Evolutionary conservation across 345 rosid species (phyloP).

Genomic region (Euclidium syriacum): DNA sequence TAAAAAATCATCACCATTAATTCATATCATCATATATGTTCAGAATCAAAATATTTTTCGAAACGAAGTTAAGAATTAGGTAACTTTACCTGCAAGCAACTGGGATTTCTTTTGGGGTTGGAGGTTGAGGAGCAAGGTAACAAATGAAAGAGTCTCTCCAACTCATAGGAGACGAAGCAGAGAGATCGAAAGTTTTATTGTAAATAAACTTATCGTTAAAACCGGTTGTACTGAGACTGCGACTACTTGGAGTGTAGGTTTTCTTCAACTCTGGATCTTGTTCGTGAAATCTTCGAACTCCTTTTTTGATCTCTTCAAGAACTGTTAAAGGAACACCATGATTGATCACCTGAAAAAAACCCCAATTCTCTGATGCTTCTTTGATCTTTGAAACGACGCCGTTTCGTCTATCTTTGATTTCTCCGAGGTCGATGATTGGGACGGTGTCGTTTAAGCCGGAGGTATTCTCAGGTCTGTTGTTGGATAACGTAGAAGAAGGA

Average conservation of each 20-base stretch:
- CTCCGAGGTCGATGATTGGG: constrained; percentile 36
- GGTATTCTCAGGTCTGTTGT: no score
- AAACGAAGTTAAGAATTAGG: not conserved
- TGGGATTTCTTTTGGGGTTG: constrained; percentile 35
- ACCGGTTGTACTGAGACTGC: no score
- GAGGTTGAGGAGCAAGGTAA: constrained; percentile 34
- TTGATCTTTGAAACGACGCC: constrained; percentile 24
- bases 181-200: no score
- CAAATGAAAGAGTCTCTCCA: constrained; percentile 38
- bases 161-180: constrained; percentile 15
- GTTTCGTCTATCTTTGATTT: not conserved
- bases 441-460: constrained; percentile 12
- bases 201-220: no score
- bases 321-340: constrained; percentile 37
- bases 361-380: constrained; percentile 27
- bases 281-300: no score
- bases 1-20: no score
- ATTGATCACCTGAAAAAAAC: constrained; percentile 46
- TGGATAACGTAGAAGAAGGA: no score
- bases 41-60: not conserved
- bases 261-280: no score
- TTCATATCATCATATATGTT: not conserved
- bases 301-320: constrained; percentile 28
- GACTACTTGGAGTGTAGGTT: no score
- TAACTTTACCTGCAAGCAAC: constrained; percentile 31